These are phyloP conservation scores for Salmacisia buchloeana DNA, from an alignment of 1,284 basidiomycete genomes.

Conservation along the genomic window DNA sequence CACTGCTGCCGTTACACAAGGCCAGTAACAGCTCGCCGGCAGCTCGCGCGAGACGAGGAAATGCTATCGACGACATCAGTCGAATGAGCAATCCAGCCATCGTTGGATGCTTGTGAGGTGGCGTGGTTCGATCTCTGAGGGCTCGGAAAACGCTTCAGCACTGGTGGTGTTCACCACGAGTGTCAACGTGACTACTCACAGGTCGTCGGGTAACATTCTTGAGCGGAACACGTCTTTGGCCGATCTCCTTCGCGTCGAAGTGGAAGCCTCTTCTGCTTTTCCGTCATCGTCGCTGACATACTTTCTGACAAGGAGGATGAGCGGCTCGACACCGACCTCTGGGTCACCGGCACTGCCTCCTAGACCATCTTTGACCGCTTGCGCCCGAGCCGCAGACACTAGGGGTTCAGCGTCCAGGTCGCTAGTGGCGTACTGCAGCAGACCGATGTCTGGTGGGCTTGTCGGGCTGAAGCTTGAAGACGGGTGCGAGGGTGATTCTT, in stretches of 20 bases:
- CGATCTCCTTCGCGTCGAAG: constrained; percentile 9
- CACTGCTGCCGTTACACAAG: constrained; percentile 22
- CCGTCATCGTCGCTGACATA: constrained; percentile 23
- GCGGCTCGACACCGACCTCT: constrained; percentile 31
- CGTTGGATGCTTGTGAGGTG: constrained; percentile 29
- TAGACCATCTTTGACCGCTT: background rate
- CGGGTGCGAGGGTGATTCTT: too few species aligned
- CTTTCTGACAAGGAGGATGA: constrained; percentile 33
- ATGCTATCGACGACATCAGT: constrained; percentile 30
- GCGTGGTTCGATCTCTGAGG: constrained; percentile 24
- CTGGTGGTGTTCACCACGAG: background rate
- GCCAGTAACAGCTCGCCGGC: constrained; percentile 35
- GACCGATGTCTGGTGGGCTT: background rate
- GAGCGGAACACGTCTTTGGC: constrained; percentile 4
- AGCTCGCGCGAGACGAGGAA: constrained; percentile 27
- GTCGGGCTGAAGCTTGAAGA: too few species aligned
- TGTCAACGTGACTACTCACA: constrained; percentile 10
- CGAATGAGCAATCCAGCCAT: constrained; percentile 29
- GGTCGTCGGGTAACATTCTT: constrained; percentile 24
- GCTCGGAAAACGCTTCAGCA: too few species aligned
- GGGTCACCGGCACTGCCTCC: constrained; percentile 15
- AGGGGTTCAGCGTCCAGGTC: background rate
- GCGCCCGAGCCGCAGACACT: background rate
- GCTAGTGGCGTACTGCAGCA: background rate
- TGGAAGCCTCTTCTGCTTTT: constrained; percentile 10